Base-by-base conservation (phyloP, 805 yeast species). In the Lipomyces orientalis region DNA sequence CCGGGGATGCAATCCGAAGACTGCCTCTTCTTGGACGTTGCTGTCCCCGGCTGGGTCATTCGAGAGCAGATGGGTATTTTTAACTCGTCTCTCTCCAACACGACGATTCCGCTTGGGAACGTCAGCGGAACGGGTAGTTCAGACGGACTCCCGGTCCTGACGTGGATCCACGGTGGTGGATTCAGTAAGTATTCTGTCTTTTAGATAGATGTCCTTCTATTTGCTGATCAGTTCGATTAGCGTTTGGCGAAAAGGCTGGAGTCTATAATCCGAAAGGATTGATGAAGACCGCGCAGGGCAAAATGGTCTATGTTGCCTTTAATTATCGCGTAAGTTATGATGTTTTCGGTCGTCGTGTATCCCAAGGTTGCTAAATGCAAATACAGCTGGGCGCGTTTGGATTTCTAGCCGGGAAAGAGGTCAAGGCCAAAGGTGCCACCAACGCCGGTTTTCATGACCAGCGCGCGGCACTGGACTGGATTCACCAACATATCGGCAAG, bases 381-480 rank as follows among this genome's bases (percentile, higher is more conserved):
- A 2, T 31, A 52, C 8, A 52, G 55, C 73, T 81, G 0, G 78
- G 78, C 6, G 77, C 76, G 12, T 75, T 78, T 56, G 83, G 83
- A 9, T 81, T 78, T 62, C 67, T 77, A 14, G 75, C 74, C 43
- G 74, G 78, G 7, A 46, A 68, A 14, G 75, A 72, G 7, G 69
- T 74, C 9, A 73, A 72, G 12, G 67, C 62, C 39, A 64, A 71
- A 60, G 78, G 76, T 1, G 64, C 69, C 57, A 72, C 76, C 6
- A 81, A 81, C 63, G 74, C 74, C 60, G 83, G 82, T 1, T 64
- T 81, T 4, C 71, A 74, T 54, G 83, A 81, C 64, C 81, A 78
- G 61, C 71, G 79, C 16, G 57, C 62, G 22, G 83, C 81, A 2
- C 68, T 79, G 34, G 72, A 75, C 19, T 81, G 83, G 84, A 74